Evolutionary conservation across 1,139 yeast genomes (phyloP), one percentile per base, ranked within the genome.

Genomic region (Suhomyces maxii): DNA sequence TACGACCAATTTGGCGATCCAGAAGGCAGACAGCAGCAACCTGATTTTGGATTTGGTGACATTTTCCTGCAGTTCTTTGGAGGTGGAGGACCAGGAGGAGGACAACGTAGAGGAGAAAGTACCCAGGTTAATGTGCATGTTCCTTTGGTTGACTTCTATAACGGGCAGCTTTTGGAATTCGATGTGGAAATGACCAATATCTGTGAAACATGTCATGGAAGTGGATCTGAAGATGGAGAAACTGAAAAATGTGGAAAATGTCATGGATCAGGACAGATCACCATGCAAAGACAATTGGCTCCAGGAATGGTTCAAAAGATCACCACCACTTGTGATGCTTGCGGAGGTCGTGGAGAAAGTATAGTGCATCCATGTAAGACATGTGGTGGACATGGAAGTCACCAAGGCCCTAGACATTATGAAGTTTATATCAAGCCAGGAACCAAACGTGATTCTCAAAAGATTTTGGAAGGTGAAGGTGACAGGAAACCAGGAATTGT

Each of bases 241-340:
- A 76, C 74, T 13, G 83, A 83, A 46, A 65, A 63, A 23, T 93
- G 99, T 71, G 56, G 64, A 1, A 71, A 71, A 45, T 93, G 99
- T 70, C 67, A 73, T 11, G 99, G 99, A 1, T 69, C 71, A 23
- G 99, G 99, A 30, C 71, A 84, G 34, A 68, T 80, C 34, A 64
- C 83, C n/a, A 78, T 85, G 46, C 77, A 82, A 45, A 76, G 86
- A 52, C 96, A 90, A 64, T 67, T 93, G 53, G 97, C 89, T 0
- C 96, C 95, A 8, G 93, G 93, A 7, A 88, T 93, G 89, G 72
- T 88, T 51, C 98, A 91, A 65, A 89, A 86, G 52, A 77, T 90
- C 56, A 91, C 88, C 61, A 79, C 83, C 43, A 76, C 76, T 11
- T 93, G 99, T 75, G 90, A 86, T 48, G 71, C 69, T 46, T 93